phyloP scores from a whole-genome alignment of 208 protist genomes.

The Zelonia costaricensis region DNA sequence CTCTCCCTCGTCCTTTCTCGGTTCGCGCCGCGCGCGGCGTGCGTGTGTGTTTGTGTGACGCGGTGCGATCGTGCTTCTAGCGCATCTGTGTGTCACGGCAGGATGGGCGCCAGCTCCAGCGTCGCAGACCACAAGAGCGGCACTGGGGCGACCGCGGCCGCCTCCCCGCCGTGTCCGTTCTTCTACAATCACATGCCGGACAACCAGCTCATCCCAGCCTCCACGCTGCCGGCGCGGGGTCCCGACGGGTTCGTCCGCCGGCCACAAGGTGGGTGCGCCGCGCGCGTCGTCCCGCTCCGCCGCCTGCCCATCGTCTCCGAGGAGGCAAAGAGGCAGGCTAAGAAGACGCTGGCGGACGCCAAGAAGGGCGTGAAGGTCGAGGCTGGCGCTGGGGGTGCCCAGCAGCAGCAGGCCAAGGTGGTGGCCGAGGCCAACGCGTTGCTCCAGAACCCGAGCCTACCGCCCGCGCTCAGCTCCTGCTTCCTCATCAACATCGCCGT shows the following conservation, averaged over 20 bases:
- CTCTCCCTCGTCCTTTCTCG: no score
- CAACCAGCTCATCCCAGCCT: slow-evolving; percentile 20
- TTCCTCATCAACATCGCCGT: slow-evolving; percentile 29
- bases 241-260: slow-evolving; percentile 6
- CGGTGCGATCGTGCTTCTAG: no score
- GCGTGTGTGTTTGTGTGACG: no score
- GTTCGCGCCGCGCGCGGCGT: no score
- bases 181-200: slow-evolving; percentile 39
- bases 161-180: slow-evolving; percentile 17
- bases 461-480: slow-evolving; percentile 25
- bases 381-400: neutral
- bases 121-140: no score
- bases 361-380: slow-evolving; percentile 8
- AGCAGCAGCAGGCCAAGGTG: slow-evolving; percentile 10
- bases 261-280: slow-evolving; percentile 28
- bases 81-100: neutral
- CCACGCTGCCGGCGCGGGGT: slow-evolving; percentile 24
- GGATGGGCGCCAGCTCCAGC: slow-evolving; percentile 15
- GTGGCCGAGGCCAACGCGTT: slow-evolving; percentile 23
- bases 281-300: slow-evolving; percentile 31
- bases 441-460: slow-evolving; percentile 20
- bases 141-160: neutral
- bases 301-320: slow-evolving; percentile 21
- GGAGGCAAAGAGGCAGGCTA: slow-evolving; percentile 11
- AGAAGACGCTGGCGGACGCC: slow-evolving; percentile 10